These are phyloP conservation scores for Alternaria gaisen DNA, from an alignment of 2,329 filamentous ascomycete species.

Conservation along the genomic window DNA sequence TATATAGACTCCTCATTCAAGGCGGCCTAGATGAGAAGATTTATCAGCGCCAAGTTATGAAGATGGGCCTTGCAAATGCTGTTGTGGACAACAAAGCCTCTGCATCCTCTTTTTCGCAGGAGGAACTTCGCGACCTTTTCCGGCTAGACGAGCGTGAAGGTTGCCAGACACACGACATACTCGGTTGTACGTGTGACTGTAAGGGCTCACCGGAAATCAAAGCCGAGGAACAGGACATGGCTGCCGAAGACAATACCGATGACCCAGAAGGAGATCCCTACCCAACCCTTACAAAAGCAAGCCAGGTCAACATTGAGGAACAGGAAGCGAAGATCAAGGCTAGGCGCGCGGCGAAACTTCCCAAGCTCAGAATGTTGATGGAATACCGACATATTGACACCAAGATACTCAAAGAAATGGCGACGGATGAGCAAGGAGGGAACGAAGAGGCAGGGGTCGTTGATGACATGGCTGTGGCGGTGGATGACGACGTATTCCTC, in stretches of 20 bases:
- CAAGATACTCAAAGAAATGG: conserved; percentile 31
- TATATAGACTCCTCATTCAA: conserved; percentile 74
- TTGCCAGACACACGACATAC: conserved; percentile 74
- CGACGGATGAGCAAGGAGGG: not conserved
- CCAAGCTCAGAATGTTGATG: conserved; percentile 63
- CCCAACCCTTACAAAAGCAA: conserved; percentile 48
- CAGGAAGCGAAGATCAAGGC: conserved; percentile 56
- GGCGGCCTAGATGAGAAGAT: conserved; percentile 79
- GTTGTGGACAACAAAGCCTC: conserved; percentile 73
- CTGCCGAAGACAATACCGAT: conserved; percentile 31
- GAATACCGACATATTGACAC: conserved; percentile 63
- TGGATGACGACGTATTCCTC: conserved; percentile 63
- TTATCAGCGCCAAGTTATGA: conserved; percentile 76
- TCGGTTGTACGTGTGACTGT: conserved; percentile 70
- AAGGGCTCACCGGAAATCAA: conserved; percentile 51
- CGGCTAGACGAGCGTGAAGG: conserved; percentile 66
- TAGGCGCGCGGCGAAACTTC: conserved; percentile 45
- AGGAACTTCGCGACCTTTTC: conserved; percentile 74
- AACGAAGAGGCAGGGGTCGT: conserved; percentile 22
- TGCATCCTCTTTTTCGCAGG: conserved; percentile 68
- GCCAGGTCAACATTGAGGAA: conserved; percentile 57
- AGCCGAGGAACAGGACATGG: conserved; percentile 25
- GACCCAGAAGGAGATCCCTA: conserved; percentile 32
- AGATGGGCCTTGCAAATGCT: conserved; percentile 73
- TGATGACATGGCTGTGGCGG: conserved; percentile 44